phyloP scores from a whole-genome alignment of 352 stramenopile species.

The Phytopythium oedochilum region DNA sequence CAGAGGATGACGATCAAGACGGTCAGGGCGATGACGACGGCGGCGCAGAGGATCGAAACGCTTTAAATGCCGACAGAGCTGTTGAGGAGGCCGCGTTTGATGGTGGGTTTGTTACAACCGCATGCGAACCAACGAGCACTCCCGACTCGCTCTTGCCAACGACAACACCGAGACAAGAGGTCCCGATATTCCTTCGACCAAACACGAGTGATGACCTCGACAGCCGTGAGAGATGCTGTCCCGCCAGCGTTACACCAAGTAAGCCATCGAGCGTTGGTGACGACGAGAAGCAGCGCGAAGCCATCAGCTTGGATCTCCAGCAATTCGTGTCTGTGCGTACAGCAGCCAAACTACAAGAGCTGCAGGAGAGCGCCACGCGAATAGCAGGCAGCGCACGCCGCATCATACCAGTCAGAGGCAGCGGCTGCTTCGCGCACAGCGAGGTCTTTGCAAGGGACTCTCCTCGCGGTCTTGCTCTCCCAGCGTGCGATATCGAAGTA shows the following conservation, averaged over 20 bases:
- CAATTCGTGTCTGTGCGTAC: conserved; percentile 33
- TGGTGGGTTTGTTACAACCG: too few relatives aligned
- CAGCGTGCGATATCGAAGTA: too few relatives aligned
- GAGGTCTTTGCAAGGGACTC: too few relatives aligned
- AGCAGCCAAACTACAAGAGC: conserved; percentile 29
- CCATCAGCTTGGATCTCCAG: conserved; percentile 23
- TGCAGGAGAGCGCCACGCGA: conserved; percentile 12
- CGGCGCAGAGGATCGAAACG: not conserved
- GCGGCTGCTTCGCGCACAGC: too few relatives aligned
- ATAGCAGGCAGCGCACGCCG: not conserved
- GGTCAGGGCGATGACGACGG: not conserved
- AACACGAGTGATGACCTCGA: not conserved
- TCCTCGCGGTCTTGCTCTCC: too few relatives aligned
- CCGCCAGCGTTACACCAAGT: not conserved
- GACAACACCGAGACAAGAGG: not conserved
- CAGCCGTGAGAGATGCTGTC: not conserved
- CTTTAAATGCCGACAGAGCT: not conserved
- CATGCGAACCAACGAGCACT: too few relatives aligned
- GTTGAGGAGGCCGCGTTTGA: not conserved
- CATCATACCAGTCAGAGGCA: too few relatives aligned
- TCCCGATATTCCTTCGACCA: conserved; percentile 3
- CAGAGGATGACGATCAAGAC: conserved; percentile 5
- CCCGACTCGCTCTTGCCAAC: not conserved
- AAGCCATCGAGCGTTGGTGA: not conserved
- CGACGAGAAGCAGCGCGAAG: not conserved